Percentiles rank a stretch among this genome's conserved stretches.
Conservation (phyloP, 352 stramenopile species). For the Phytopythium sindhum region DNA sequence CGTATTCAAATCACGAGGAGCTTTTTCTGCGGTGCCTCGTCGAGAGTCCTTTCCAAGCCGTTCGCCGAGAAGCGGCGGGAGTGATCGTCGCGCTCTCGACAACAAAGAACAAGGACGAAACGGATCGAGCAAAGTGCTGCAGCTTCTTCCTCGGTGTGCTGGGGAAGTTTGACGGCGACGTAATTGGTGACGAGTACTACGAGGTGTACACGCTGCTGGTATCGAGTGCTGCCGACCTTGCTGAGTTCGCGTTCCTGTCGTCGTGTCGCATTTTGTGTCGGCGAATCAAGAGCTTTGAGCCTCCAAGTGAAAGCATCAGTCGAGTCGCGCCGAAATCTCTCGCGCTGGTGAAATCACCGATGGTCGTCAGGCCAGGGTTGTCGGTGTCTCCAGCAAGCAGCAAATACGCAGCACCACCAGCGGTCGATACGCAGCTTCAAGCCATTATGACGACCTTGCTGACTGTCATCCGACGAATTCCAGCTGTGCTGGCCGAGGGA, state of each 20-base stretch:
- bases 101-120: constrained; percentile 37
- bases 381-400: constrained; percentile 2
- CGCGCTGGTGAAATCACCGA: background rate
- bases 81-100: constrained; percentile 40
- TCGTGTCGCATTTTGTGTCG: constrained; percentile 45
- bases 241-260: constrained; percentile 39
- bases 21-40: constrained; percentile 49
- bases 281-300: constrained; percentile 45
- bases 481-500: constrained; percentile 40
- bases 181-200: constrained; percentile 59
- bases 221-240: constrained; percentile 36
- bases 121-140: constrained; percentile 42
- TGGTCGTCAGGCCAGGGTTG: background rate
- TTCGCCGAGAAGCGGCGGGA: constrained; percentile 45
- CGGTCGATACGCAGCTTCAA: constrained; percentile 43
- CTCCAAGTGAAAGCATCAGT: constrained; percentile 16
- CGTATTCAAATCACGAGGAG: constrained; percentile 30
- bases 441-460: constrained; percentile 56
- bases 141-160: constrained; percentile 48
- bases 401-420: constrained; percentile 13
- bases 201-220: constrained; percentile 61
- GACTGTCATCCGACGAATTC: constrained; percentile 54
- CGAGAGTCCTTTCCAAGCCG: constrained; percentile 36
- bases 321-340: background rate
- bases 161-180: constrained; percentile 37